Percentiles rank a stretch among this genome's conserved stretches.
phyloP scores from a whole-genome alignment of 192 early-diverging fungal species.

The Anaeromyces robustus region DNA sequence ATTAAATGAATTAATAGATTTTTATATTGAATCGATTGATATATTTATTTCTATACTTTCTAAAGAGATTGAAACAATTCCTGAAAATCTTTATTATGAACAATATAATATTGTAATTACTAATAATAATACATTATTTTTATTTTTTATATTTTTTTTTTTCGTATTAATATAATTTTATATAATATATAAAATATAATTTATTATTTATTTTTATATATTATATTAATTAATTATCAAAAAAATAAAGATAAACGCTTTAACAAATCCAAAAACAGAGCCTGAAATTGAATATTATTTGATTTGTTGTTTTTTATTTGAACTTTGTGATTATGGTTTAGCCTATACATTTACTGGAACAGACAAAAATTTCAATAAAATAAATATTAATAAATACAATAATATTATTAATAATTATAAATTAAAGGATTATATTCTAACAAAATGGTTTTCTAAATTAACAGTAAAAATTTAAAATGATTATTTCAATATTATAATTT shows the following conservation, averaged over 20 bases:
- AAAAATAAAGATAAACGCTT: not conserved
- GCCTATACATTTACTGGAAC: not conserved
- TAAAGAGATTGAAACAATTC: not conserved
- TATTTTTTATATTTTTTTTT: too few relatives aligned
- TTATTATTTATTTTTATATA: not conserved
- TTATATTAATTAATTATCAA: not conserved
- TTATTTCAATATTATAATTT: not conserved
- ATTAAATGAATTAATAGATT: not conserved
- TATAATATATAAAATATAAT: too few relatives aligned
- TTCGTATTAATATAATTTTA: too few relatives aligned
- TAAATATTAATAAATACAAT: not conserved
- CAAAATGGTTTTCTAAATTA: not conserved
- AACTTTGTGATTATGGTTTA: not conserved
- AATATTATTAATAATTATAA: not conserved
- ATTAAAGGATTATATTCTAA: not conserved
- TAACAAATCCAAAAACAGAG: not conserved
- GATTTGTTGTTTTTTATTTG: not conserved
- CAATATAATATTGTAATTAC: not conserved
- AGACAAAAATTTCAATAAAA: not conserved
- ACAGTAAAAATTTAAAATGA: not conserved
- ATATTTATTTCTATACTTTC: not conserved
- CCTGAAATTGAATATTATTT: not conserved
- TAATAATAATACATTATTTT: not conserved
- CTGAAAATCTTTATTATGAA: not conserved
- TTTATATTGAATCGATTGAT: not conserved